Percentiles rank a stretch among this genome's conserved stretches.
phyloP scores from a whole-genome alignment of 306 rosid genomes.

The Heteromeles arbutifolia region DNA sequence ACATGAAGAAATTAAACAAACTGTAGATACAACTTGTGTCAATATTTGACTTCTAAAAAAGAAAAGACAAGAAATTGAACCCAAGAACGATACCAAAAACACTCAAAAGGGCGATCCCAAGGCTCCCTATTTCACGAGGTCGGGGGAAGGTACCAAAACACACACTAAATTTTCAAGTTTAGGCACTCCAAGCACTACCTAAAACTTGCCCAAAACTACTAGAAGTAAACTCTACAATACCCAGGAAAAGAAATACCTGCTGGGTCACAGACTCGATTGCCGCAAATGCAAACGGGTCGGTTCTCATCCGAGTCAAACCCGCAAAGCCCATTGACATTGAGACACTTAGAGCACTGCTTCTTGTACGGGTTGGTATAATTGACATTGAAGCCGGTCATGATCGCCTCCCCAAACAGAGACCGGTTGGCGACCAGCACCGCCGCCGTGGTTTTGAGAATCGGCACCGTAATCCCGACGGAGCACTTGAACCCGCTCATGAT shows the following conservation, averaged over 20 bases:
- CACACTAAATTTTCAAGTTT: background rate
- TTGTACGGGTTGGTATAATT: constrained; percentile 27
- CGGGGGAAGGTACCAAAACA: background rate
- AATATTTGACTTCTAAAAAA: background rate
- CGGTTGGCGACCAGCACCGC: constrained; percentile 9
- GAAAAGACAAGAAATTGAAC: background rate
- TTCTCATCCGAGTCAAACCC: constrained; percentile 35
- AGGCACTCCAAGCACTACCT: background rate
- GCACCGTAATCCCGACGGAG: constrained; percentile 15
- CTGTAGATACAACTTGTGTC: background rate
- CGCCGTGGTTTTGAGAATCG: constrained; percentile 29
- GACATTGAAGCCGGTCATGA: constrained; percentile 54
- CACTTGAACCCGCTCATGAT: constrained; percentile 19
- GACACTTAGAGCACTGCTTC: constrained; percentile 27
- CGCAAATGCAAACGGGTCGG: constrained; percentile 50
- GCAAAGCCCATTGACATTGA: constrained; percentile 29
- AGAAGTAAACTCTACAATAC: background rate
- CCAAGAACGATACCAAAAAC: background rate
- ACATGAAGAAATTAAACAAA: background rate
- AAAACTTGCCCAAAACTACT: background rate
- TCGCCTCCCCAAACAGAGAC: constrained; percentile 33
- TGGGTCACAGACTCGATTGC: constrained; percentile 29
- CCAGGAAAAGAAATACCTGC: constrained; percentile 27
- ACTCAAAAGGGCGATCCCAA: too few relatives aligned
- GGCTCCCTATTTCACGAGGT: too few relatives aligned